Conservation (phyloP, 2,329 filamentous ascomycete species). For the Pseudogymnoascus sp. region DNA sequence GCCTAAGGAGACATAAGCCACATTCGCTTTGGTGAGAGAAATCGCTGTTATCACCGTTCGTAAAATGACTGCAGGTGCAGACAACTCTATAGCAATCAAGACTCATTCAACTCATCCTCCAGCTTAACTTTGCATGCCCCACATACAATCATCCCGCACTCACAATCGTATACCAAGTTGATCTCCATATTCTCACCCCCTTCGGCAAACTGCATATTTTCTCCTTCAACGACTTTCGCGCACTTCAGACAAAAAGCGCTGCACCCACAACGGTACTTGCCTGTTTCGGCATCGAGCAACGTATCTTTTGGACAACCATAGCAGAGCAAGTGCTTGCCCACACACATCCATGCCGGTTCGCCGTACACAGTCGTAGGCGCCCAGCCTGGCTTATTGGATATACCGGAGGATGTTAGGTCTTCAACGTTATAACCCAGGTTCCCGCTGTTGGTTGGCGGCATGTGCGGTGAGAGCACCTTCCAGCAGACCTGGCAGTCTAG, state of each 20-base stretch:
- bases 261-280: neutral
- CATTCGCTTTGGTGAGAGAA: neutral
- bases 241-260: neutral
- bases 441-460: neutral
- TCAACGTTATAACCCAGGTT: neutral
- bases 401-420: neutral
- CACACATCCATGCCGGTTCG: neutral
- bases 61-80: neutral
- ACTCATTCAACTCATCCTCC: neutral
- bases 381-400: neutral
- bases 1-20: neutral
- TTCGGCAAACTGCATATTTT: neutral
- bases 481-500: constrained; percentile 17
- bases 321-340: neutral
- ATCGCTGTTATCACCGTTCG: neutral
- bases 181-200: neutral
- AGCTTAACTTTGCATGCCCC: constrained; percentile 11
- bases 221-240: neutral
- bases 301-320: neutral
- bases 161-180: constrained; percentile 13
- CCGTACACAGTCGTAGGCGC: neutral
- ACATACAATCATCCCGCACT: constrained; percentile 12
- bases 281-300: neutral
- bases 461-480: neutral
- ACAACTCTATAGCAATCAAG: neutral